Evolutionary conservation across 1,284 basidiomycete genomes (phyloP), one percentile per base, ranked within the genome.

Genomic region (Bothia castanella): DNA sequence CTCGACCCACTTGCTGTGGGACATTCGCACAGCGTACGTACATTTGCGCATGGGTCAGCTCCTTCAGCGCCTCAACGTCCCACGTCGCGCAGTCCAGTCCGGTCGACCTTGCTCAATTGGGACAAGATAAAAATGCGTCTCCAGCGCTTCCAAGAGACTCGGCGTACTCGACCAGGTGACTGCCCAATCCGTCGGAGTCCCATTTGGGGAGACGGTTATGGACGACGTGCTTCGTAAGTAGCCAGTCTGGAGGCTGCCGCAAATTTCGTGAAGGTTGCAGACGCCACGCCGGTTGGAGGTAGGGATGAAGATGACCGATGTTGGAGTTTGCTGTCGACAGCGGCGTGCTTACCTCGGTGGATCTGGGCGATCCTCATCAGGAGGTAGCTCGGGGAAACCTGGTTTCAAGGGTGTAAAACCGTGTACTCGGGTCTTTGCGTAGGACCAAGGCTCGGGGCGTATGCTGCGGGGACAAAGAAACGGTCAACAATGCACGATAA

Each of bases 221-320:
- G 8, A 54, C 23, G 2, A 57, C 20, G 4, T 53, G 35, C 30
- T 56, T 54, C 1, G 40, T 37, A n/a, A 42, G 35, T 62, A 61
- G 3, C 55, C 50, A 0, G 29, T 27, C 41, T 49, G 56, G 0
- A 57, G 51, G 13, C 47, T 50, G 4, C 56, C 58, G 1, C 41
- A 47, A 21, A 62, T 40, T 21, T 60, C 60, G 47, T 59, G 62
- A 21, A 39, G 60, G 48, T 62, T 59, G 4, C 60, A 51, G 14
- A 62, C 43, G 0, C 60, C 60, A 5, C 58, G 60, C 13, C n/a
- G 14, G 4, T 41, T 36, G 5, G 60, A 62, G 5, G 58, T 62
- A 2, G 58, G 58, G 44, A 60, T 42, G 51, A 59, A 59, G 45
- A 62, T 58, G 58, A 55, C 60, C 60, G 61, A 29, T 62, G 60